These are phyloP conservation scores for Setomelanomma holmii DNA, from an alignment of 2,329 filamentous ascomycete genomes.

Conservation along the genomic window DNA sequence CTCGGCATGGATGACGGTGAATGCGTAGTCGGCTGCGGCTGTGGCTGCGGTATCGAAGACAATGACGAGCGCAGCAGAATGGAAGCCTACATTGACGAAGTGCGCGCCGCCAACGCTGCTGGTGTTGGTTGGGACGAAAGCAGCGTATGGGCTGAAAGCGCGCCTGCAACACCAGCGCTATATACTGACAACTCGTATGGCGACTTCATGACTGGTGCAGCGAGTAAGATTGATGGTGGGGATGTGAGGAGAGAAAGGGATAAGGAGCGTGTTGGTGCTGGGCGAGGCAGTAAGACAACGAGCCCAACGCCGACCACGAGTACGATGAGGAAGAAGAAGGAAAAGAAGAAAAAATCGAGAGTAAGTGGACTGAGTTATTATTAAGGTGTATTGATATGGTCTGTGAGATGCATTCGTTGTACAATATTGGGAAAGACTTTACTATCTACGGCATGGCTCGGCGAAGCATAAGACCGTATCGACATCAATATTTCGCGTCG, in stretches of 20 bases:
- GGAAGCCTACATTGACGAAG: conserved; percentile 39
- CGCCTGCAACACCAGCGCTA: conserved; percentile 24
- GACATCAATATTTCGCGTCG: background rate
- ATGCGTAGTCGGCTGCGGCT: conserved; percentile 40
- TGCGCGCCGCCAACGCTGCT: conserved; percentile 33
- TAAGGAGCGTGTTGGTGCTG: conserved; percentile 7
- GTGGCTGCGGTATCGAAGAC: conserved; percentile 38
- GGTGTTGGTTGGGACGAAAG: conserved; percentile 37
- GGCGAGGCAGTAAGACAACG: conserved; percentile 16
- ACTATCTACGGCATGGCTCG: background rate
- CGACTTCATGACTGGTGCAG: conserved; percentile 25
- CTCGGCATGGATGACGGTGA: conserved; percentile 33
- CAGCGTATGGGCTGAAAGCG: conserved; percentile 28
- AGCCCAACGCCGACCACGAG: conserved; percentile 25
- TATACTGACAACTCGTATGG: conserved; percentile 22
- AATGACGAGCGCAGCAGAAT: conserved; percentile 33
- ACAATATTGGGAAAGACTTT: no score
- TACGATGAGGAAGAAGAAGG: conserved; percentile 21
- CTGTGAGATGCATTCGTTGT: background rate
- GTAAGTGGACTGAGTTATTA: conserved; percentile 40
- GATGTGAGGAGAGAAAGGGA: conserved; percentile 21
- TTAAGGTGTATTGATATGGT: conserved; percentile 10
- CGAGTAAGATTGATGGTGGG: conserved; percentile 19
- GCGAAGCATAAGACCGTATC: background rate
- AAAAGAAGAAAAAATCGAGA: conserved; percentile 29